Evolutionary conservation across 176 grass and related monocot species (phyloP), one percentile per base, ranked within the genome.

Genomic region (Rhynchospora breviuscula): DNA sequence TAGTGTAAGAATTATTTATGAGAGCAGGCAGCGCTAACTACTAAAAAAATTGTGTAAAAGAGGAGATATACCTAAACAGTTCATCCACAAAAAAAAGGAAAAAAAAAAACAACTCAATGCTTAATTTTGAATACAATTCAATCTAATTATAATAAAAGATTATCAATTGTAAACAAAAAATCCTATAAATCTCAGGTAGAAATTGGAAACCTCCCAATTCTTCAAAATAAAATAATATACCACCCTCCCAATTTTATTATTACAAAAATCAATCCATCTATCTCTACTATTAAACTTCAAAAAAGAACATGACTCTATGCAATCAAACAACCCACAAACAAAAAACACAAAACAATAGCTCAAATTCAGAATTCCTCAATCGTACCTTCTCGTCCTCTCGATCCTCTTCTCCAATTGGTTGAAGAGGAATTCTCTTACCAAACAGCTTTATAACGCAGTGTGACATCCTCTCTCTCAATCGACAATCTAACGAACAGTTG

Each of bases 391-490:
- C 76, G 48, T 25, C 78, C 7, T 86, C 92, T 57, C 48, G 73
- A 3, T 26, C 83, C 44, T 77, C 23, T n/a, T 51, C 69, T 23
- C 21, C 49, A 52, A 69, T 7, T 49, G 85, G 85, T 23, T 87
- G 87, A 85, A 87, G 82, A 52, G 88, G 89, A 65, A 93, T 97
- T 67, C 89, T 97, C 88, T 85, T 93, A 64, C 93, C 93, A 63
- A 97, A 97, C 78, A 97, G 87, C 87, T 93, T 97, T 7, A 97
- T 97, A 78, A 87, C 68, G 82, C 78, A 69, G 45, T 93, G 85
- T 75, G 64, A 12, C 78, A 81, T 22, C 14, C 14, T 60, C 78
- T 56, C 58, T 90, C 71, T 63, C 81, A 67, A 51, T 83, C 69
- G 82, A 10, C 11, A 78, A 26, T 84, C 57, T 64, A 49, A 73